A percentile compares a stretch with the other conserved stretches of the same genome.
Conservation (phyloP, 352 stramenopile species). For the Globisporangium mamillatum region DNA sequence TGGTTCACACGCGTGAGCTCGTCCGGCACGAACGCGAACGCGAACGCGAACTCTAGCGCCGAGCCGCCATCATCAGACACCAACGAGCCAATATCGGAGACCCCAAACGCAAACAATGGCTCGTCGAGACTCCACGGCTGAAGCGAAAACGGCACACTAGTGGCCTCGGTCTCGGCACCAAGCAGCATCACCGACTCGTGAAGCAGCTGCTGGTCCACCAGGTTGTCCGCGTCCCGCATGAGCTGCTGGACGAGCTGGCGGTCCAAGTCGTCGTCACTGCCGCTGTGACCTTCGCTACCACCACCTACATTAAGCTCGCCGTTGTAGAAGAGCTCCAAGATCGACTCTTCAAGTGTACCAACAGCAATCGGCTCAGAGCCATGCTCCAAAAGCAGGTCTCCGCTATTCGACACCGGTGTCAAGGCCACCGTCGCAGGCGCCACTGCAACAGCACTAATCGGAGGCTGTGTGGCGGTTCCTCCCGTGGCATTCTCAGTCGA, state of each 20-base stretch:
- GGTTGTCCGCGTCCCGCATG: background rate
- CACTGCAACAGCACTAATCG: too few relatives aligned
- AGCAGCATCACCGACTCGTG: background rate
- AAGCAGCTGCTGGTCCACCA: conserved; percentile 7
- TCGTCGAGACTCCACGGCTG: background rate
- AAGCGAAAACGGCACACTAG: background rate
- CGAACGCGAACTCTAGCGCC: background rate
- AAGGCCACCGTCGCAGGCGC: too few relatives aligned
- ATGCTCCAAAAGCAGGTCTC: too few relatives aligned
- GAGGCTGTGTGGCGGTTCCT: too few relatives aligned
- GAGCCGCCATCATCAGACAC: too few relatives aligned
- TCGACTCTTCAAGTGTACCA: too few relatives aligned
- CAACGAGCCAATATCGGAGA: background rate
- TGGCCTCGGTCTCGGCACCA: background rate
- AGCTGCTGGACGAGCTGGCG: background rate
- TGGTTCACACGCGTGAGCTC: background rate
- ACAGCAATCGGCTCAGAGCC: too few relatives aligned
- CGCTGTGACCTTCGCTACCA: too few relatives aligned
- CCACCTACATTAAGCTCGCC: too few relatives aligned
- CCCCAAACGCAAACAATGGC: background rate
- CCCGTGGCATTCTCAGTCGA: too few relatives aligned
- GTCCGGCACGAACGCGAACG: background rate
- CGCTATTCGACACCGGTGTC: too few relatives aligned
- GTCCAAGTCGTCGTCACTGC: background rate
- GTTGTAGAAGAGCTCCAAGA: too few relatives aligned